Evolutionary conservation across 164 flowering plant species (phyloP).

Genomic region (Umbilicus rupestris): DNA sequence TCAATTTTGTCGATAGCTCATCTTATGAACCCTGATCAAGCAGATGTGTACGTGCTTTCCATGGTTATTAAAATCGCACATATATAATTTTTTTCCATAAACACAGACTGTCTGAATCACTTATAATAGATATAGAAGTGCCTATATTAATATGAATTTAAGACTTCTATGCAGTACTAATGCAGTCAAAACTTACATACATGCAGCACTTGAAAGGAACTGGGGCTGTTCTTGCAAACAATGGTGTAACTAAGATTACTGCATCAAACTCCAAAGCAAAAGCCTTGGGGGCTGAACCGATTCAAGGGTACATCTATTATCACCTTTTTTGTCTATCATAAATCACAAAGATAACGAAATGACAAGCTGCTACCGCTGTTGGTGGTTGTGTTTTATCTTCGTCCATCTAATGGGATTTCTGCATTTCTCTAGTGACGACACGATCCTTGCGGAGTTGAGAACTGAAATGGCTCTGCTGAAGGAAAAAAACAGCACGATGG

Average conservation of each 20-base stretch:
- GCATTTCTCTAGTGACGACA: conserved; percentile 17
- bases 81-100: not conserved
- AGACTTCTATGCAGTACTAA: not conserved
- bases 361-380: not conserved
- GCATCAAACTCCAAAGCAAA: too few species aligned
- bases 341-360: not conserved
- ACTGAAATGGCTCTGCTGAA: conserved; percentile 39
- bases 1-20: too few species aligned
- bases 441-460: conserved; percentile 16
- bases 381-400: not conserved
- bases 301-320: conserved; percentile 2
- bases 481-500: conserved; percentile 62
- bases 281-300: not conserved
- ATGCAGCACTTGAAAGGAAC: not conserved
- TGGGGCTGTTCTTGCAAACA: too few species aligned
- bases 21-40: too few species aligned
- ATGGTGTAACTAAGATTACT: too few species aligned
- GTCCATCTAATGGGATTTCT: not conserved
- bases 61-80: too few species aligned
- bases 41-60: too few species aligned
- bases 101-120: not conserved
- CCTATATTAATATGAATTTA: not conserved
- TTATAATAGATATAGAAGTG: not conserved
- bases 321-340: not conserved
- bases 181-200: not conserved